Evolutionary conservation across 192 early-diverging fungal genomes (phyloP), one percentile per base, ranked within the genome.

Genomic region (Gigaspora rosea): DNA sequence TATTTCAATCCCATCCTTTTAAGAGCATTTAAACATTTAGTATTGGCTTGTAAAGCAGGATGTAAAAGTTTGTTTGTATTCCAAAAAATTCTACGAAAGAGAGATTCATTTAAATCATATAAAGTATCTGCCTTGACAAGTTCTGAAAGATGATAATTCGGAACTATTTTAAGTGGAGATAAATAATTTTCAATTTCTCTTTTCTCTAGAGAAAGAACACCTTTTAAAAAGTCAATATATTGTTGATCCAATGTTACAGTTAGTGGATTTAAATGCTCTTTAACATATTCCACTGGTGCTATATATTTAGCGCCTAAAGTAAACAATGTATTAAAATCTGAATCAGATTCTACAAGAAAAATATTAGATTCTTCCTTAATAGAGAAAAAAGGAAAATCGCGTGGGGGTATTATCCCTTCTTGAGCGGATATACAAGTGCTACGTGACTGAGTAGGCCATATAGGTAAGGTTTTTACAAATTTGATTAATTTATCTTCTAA

Each of bases 111-210:
- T 0, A 3, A 18, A 2, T 71, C 50, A 36, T 71, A 71, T 35
- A 71, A 56, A 33, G 49, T 71, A 32, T 32, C n/a, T 2, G 70
- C 50, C 22, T 35, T 71, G 10, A 71, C 70, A 15, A 71, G 20
- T 47, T 32, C n/a, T 48, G 15, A 7, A 10, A 66, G 41, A n/a
- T 32, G 46, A 46, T 66, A 46, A 47, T 66, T 66, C 18, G 64
- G 64, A n/a, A 71, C 27, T 32, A 56, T 18, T 36, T 49, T 20
- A 51, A 32, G 16, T 13, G 11, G 15, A 33, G 20, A 16, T 33
- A 71, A 71, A 56, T 36, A 51, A 16, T 71, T n/a, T 36, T 71
- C 70, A 18, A 51, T 52, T 35, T 71, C 70, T 54, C 16, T 8
- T 9, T 51, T 54, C 3, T 20, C 7, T 7, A 71, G 52, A 36